These are phyloP conservation scores for Vachellia collinsii DNA, from an alignment of 306 rosid genomes.

Conservation along the genomic window DNA sequence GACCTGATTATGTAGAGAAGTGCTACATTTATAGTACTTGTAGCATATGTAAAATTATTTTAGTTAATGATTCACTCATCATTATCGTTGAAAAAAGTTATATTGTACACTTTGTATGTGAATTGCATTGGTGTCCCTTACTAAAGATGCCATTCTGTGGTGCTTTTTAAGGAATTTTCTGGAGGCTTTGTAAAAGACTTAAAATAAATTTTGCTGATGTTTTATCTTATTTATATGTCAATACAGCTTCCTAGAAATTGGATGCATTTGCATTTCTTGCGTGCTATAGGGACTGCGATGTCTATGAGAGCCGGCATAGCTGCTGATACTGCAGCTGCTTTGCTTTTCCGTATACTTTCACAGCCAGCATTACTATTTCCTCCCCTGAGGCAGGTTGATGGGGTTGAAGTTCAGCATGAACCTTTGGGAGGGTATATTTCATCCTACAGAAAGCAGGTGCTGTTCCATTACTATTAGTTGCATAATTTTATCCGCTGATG, in stretches of 20 bases:
- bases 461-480: neutral
- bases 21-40: neutral
- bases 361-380: conserved; percentile 99
- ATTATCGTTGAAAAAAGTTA: neutral
- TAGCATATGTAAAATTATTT: neutral
- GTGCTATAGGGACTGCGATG: conserved; percentile 99
- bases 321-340: conserved; percentile 98
- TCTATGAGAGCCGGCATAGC: conserved; percentile 98
- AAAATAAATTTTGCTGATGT: neutral
- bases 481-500: conserved; percentile 1
- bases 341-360: conserved; percentile 96
- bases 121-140: conserved; percentile 5
- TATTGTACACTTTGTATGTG: conserved; percentile 32
- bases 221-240: conserved; percentile 27
- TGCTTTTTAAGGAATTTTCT: conserved; percentile 22
- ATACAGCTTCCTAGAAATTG: conserved; percentile 97
- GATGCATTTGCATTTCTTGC: conserved; percentile 99
- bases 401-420: conserved; percentile 82
- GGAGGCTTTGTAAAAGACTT: neutral
- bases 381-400: conserved; percentile 93
- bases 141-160: conserved; percentile 9
- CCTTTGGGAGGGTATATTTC: conserved; percentile 81
- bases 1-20: neutral
- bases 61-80: neutral
- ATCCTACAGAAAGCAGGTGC: conserved; percentile 91